Evolutionary conservation across 2,329 filamentous ascomycete genomes (phyloP).

Genomic region (Nigrograna mackinnonii): DNA sequence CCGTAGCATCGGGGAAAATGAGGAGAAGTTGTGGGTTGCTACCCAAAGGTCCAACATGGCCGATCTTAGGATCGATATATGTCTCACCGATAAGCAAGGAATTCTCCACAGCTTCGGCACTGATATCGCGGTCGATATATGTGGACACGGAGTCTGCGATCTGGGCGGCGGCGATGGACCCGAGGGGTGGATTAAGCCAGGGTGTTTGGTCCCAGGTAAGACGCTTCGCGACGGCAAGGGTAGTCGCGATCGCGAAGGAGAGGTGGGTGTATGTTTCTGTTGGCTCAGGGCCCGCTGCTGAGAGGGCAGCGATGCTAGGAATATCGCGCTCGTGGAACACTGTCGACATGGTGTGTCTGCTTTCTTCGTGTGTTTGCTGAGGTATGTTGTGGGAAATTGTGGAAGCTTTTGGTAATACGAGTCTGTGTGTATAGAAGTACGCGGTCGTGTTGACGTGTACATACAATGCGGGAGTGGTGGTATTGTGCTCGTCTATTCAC

Average conservation of each 20-base stretch:
- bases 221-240: constrained; percentile 21
- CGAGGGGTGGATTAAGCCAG: constrained; percentile 7
- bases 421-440: too few species aligned
- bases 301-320: too few species aligned
- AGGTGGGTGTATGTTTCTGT: too few species aligned
- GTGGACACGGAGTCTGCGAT: constrained; percentile 8
- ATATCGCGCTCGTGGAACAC: too few species aligned
- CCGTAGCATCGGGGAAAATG: constrained; percentile 16
- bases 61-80: constrained; percentile 1
- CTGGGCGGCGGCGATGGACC: not conserved
- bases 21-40: constrained; percentile 14
- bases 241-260: constrained; percentile 19
- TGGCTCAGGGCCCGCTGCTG: too few species aligned
- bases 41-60: not conserved
- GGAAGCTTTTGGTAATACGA: too few species aligned
- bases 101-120: constrained; percentile 1
- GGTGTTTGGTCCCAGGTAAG: constrained; percentile 25
- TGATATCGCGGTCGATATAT: not conserved
- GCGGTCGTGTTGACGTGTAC: too few species aligned
- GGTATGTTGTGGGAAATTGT: too few species aligned
- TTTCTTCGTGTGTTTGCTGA: too few species aligned
- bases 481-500: too few species aligned
- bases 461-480: too few species aligned
- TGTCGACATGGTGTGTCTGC: too few species aligned
- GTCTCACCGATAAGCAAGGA: constrained; percentile 15